Conservation (phyloP, 345 rosid species). For the Eutrema heterophyllum region DNA sequence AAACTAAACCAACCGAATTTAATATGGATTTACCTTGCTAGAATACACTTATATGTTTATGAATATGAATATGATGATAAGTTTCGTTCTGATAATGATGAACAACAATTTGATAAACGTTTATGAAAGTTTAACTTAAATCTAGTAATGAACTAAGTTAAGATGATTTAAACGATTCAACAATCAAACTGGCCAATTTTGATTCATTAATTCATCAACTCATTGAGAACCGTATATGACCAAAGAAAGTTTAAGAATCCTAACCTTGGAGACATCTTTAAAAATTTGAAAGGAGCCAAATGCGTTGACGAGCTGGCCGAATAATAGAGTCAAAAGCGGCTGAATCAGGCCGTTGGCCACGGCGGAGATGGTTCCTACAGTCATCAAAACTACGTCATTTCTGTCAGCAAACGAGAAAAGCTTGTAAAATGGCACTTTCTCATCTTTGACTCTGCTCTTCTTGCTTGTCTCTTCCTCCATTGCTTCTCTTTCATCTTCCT, state of each 20-base stretch:
- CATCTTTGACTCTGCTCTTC: background rate
- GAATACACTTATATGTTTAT: background rate
- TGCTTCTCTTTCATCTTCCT: background rate
- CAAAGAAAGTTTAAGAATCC: background rate
- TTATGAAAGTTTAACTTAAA: background rate
- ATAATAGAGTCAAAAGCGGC: constrained; percentile 31
- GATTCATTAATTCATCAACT: too few species aligned
- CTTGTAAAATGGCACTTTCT: constrained; percentile 35
- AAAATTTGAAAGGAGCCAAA: constrained; percentile 17
- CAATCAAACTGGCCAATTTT: too few species aligned
- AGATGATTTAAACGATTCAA: too few species aligned
- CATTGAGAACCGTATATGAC: too few species aligned
- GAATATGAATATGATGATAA: background rate
- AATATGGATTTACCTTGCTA: background rate
- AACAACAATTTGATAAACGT: background rate
- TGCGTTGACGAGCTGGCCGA: constrained; percentile 35
- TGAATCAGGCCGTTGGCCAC: constrained; percentile 34
- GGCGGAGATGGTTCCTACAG: constrained; percentile 23
- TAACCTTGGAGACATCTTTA: constrained; percentile 23
- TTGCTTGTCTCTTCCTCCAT: background rate
- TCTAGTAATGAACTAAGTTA: background rate
- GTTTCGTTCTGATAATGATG: background rate
- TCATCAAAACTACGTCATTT: constrained; percentile 31
- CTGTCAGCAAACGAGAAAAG: constrained; percentile 36
- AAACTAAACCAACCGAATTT: background rate